These are phyloP conservation scores for Euphorbia peplus DNA, from an alignment of 345 rosid species.

Conservation along the genomic window DNA sequence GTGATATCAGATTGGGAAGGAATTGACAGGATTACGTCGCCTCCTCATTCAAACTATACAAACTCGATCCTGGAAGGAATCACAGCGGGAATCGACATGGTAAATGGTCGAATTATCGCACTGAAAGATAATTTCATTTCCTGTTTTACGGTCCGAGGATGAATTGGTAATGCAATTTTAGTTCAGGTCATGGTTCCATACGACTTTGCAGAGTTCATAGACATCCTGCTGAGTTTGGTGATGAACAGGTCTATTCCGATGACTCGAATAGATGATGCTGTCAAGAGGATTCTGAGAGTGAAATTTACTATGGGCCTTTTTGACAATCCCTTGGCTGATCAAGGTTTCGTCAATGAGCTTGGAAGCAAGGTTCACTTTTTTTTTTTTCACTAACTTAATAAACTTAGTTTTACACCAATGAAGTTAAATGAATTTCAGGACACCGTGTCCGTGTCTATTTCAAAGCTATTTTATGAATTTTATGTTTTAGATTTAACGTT, in stretches of 20 bases:
- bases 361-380: slow-evolving; percentile 26
- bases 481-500: too few species aligned
- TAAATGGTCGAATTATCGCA: background rate
- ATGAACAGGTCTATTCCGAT: slow-evolving; percentile 20
- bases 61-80: slow-evolving; percentile 26
- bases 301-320: slow-evolving; percentile 28
- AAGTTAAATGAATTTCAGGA: too few species aligned
- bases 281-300: slow-evolving; percentile 22
- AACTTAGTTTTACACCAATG: too few species aligned
- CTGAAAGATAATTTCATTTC: too few species aligned
- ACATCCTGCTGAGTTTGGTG: slow-evolving; percentile 18
- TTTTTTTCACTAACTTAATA: too few species aligned
- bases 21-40: slow-evolving; percentile 30
- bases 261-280: slow-evolving; percentile 27
- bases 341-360: slow-evolving; percentile 17
- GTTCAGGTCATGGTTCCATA: slow-evolving; percentile 30
- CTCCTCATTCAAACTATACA: slow-evolving; percentile 26
- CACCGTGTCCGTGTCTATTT: too few species aligned
- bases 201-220: slow-evolving; percentile 20
- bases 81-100: slow-evolving; percentile 31
- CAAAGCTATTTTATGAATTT: too few species aligned
- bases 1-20: slow-evolving; percentile 33
- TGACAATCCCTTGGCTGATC: slow-evolving; percentile 27
- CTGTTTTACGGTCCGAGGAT: too few species aligned
- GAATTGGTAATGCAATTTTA: background rate